Conservation (phyloP, 257 asterid genomes). For the Echium plantagineum region DNA sequence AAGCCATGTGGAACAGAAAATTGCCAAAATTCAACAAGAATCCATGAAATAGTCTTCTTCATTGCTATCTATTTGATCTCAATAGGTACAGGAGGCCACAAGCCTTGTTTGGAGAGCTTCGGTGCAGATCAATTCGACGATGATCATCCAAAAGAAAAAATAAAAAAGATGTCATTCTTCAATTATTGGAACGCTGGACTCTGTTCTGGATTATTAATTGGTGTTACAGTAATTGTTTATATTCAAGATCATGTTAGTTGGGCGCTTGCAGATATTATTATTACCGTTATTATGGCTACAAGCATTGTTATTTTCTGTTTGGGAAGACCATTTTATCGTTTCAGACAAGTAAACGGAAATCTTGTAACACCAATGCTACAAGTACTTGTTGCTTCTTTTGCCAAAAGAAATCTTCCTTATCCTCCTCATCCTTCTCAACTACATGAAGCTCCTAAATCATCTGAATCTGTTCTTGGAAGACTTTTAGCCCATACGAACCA, state of each 20-base stretch:
- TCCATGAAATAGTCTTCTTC: constrained; percentile 58
- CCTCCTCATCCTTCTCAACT: constrained; percentile 35
- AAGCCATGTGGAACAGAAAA: constrained; percentile 30
- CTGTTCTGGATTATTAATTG: constrained; percentile 52
- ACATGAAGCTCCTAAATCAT: constrained; percentile 43
- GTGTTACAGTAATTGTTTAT: constrained; percentile 58
- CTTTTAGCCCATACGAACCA: constrained; percentile 55
- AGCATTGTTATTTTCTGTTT: constrained; percentile 27
- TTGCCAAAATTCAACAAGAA: constrained; percentile 24
- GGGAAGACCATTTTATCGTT: constrained; percentile 63
- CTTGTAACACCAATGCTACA: constrained; percentile 62
- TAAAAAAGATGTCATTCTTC: constrained; percentile 68
- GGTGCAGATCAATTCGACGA: constrained; percentile 99
- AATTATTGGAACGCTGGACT: constrained; percentile 89
- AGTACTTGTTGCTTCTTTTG: constrained; percentile 56
- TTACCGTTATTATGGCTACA: constrained; percentile 44
- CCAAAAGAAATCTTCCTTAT: constrained; percentile 38
- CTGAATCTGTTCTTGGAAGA: constrained; percentile 30
- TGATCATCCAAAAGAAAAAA: constrained; percentile 55
- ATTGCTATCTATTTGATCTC: constrained; percentile 70
- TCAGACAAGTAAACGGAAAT: constrained; percentile 45
- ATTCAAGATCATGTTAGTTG: constrained; percentile 62
- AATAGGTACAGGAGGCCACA: constrained; percentile 79
- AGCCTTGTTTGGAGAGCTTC: constrained; percentile 85
- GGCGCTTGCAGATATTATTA: constrained; percentile 59